phyloP scores from a whole-genome alignment of 202 grass and related monocot genomes.

The Schoenoplectus tabernaemontani region DNA sequence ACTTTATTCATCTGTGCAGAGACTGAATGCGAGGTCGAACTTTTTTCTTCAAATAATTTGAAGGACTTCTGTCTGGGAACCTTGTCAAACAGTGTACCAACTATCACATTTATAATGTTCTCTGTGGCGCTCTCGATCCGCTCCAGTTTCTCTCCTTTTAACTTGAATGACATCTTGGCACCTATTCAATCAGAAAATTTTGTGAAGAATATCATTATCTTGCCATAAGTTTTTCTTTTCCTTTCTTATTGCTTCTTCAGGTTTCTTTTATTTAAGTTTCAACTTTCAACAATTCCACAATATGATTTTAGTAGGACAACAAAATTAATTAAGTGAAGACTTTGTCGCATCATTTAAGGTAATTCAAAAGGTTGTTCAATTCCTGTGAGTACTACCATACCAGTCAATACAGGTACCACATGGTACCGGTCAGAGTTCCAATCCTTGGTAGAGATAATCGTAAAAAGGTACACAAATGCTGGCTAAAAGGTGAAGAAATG shows the following conservation, averaged over 20 bases:
- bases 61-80: conserved; percentile 65
- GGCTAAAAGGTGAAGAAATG: not conserved
- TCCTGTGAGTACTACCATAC: not conserved
- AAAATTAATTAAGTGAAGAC: not conserved
- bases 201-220: not conserved
- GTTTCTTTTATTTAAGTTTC: not conserved
- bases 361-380: not conserved
- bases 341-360: not conserved
- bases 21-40: conserved; percentile 15
- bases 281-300: not conserved
- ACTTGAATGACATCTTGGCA: conserved; percentile 19
- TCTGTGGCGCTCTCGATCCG: conserved; percentile 41
- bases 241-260: not conserved
- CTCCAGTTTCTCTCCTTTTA: conserved; percentile 41
- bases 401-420: not conserved
- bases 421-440: not conserved
- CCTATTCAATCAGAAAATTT: not conserved
- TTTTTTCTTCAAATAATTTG: conserved; percentile 37
- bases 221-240: not conserved
- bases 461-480: not conserved
- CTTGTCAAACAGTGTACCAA: conserved; percentile 54
- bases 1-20: conserved; percentile 46
- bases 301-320: not conserved
- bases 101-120: conserved; percentile 59
- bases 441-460: not conserved